Percentiles rank a stretch among this genome's conserved stretches.
phyloP scores from a whole-genome alignment of 345 rosid species.

The Eucalyptus regnans region DNA sequence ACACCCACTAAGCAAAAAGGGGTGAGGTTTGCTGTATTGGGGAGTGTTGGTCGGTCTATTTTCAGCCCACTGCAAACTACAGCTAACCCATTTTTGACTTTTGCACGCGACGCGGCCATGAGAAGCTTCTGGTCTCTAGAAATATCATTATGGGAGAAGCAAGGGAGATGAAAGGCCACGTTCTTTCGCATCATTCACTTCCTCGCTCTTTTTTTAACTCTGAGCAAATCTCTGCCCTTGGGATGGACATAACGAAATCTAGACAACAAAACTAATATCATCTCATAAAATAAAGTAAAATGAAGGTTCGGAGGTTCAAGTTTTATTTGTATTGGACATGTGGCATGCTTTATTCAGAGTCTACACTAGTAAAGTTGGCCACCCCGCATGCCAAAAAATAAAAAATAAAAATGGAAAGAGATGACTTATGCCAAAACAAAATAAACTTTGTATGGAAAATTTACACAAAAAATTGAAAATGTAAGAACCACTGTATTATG shows the following conservation, averaged over 20 bases:
- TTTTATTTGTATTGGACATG: neutral
- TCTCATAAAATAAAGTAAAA: too few species aligned
- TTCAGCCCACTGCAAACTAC: neutral
- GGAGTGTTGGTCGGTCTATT: neutral
- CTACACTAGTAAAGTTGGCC: neutral
- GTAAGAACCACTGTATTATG: neutral
- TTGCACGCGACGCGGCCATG: neutral
- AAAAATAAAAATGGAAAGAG: neutral
- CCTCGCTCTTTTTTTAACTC: neutral
- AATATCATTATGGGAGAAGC: neutral
- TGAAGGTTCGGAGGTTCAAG: neutral
- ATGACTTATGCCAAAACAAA: neutral
- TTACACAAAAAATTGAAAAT: neutral
- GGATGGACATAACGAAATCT: neutral
- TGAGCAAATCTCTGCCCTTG: neutral
- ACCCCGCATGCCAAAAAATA: neutral
- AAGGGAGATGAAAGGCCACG: neutral
- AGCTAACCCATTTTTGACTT: neutral
- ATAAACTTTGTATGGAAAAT: neutral
- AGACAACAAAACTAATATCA: neutral
- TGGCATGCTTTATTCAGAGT: neutral
- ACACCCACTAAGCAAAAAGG: neutral
- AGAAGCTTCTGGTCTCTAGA: neutral
- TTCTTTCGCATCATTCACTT: neutral
- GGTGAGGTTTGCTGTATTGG: neutral